Evolutionary conservation across 2,329 filamentous ascomycete genomes (phyloP), one percentile per base, ranked within the genome.

Genomic region (Spiromastix sp.): DNA sequence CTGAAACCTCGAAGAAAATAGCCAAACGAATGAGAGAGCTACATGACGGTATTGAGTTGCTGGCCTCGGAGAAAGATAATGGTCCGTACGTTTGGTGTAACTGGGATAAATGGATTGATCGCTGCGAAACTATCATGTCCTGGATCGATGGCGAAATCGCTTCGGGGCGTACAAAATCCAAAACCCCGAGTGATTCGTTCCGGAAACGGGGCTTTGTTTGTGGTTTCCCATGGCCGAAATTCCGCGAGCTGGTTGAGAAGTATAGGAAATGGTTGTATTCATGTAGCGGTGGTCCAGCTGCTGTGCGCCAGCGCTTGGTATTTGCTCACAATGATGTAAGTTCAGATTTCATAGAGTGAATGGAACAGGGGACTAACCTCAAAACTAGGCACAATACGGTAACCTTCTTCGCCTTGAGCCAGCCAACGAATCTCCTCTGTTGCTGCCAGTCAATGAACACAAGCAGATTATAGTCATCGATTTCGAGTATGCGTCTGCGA

Each of bases 281-380:
- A 25, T 72, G 76, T 48, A 91, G 87, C 56, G 81, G 81, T 25
- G 77, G 77, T 2, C 54, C 66, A 4, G 62, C 74, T 21, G 74
- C 72, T 32, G 69, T 96, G 37, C 80, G 80, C 34, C 72, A 83
- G 30, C 71, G 76, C 36, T 72, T 98, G 8, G 78, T 95, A 0
- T 98, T 98, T 67, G 85, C 86, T n/a, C 91, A 98, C 57, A 95
- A 94, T 51, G 91, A 98, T 70, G 86, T 93, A 61, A 66, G 81
- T 61, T 6, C 17, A 29, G 5, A 16, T 12, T 26, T 27, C 11
- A n/a, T n/a, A n/a, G n/a, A n/a, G n/a, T n/a, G n/a, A n/a, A n/a
- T n/a, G n/a, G n/a, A n/a, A n/a, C n/a, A n/a, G n/a, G n/a, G n/a
- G n/a, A n/a, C n/a, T n/a, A n/a, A n/a, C n/a, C n/a, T n/a, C n/a